These are phyloP conservation scores for Trametes pubescens DNA, from an alignment of 1,284 basidiomycete genomes.

Conservation along the genomic window DNA sequence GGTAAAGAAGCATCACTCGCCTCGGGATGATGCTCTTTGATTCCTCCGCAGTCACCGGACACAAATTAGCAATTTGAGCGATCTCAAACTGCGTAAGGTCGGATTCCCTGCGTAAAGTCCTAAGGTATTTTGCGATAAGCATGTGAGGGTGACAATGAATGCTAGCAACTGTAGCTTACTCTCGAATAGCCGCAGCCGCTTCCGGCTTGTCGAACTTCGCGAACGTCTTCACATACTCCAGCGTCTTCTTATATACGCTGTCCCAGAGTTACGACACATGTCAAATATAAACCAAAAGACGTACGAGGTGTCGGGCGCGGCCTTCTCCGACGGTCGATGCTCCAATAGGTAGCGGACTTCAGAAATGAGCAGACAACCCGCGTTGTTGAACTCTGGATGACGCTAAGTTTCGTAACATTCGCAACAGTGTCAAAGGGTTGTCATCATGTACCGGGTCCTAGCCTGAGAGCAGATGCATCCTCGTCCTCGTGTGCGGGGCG, in stretches of 20 bases:
- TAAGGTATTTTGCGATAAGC: conserved; percentile 41
- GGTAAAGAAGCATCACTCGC: conserved; percentile 45
- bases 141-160: background rate
- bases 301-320: conserved; percentile 84
- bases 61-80: conserved; percentile 91
- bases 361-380: conserved; percentile 89
- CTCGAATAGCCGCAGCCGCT: conserved; percentile 87
- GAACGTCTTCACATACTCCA: conserved; percentile 92
- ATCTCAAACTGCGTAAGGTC: conserved; percentile 90
- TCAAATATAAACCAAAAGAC: conserved; percentile 39
- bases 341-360: conserved; percentile 92
- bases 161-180: conserved; percentile 59
- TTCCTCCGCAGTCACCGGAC: conserved; percentile 88
- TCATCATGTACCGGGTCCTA: conserved; percentile 61
- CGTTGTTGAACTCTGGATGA: conserved; percentile 84
- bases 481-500: conserved; percentile 69
- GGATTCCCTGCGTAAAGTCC: conserved; percentile 78
- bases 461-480: conserved; percentile 73
- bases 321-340: conserved; percentile 74
- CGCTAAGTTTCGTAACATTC: background rate
- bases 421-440: background rate
- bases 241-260: conserved; percentile 92
- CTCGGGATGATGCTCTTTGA: conserved; percentile 93
- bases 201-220: conserved; percentile 90
- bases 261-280: background rate